Base-by-base conservation (phyloP, 495 filamentous ascomycete genomes). In the Podospora bellae-mahoneyi region DNA sequence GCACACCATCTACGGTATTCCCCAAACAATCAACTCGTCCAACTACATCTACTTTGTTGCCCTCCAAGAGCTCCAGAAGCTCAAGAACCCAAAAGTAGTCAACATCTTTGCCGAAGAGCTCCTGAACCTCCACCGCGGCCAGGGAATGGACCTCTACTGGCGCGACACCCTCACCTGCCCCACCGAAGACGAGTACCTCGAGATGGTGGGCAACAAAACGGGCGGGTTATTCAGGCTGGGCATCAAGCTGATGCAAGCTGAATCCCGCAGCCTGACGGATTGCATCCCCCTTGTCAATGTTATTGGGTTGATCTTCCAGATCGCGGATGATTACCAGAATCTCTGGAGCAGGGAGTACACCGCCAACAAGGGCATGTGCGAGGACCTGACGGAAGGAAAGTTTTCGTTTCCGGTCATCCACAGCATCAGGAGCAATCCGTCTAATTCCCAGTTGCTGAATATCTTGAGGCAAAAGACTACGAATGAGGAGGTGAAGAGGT, bases 151-250 rank as follows among this genome's bases (percentile, higher is more conserved):
- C 74, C 85, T 99, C 63, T 97, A 91, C 83, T 99, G 95, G 95
- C 86, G 95, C 15, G 95, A 98, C 79, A 93, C 92, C 5, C 83
- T 97, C 62, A 97, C 89, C 34, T 97, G 93, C 77, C 95, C 95
- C 30, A 93, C 87, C 59, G 94, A 98, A 79, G 93, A 97, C 69
- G 94, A 98, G 75, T 99, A 99, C 80, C 86, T 99, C 18, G 94
- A 98, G 78, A 99, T 99, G 95, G 96, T 99, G 56, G 88, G 89
- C 71, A 98, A 98, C 80, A 98, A 99, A 79, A 99, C 95, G 3
- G 95, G 95, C 28, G 95, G 95, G 2, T 85, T 99, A 9, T 98
- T 99, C 84, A 87, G 95, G 62, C 84, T 99, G 13, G 95, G 93
- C 27, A 88, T 98, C 69, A 95, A 96, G 78, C 83, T 99, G 32